phyloP scores from a whole-genome alignment of 116 monocot species.

The Dioscorea cayenensis region DNA sequence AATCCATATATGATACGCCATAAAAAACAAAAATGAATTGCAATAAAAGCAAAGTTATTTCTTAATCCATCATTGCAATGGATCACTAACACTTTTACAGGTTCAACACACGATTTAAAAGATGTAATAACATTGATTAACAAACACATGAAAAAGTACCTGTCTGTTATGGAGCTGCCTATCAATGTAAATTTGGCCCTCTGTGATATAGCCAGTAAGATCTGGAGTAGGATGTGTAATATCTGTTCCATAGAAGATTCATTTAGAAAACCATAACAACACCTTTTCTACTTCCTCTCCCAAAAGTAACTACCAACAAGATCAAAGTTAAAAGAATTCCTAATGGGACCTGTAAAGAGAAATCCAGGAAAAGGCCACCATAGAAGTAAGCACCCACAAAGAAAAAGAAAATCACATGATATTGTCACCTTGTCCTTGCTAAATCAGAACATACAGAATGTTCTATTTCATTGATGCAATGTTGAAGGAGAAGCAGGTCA shows the following conservation, averaged over 20 bases:
- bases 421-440: no score
- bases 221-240: constrained; percentile 99
- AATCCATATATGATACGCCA: background rate
- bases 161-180: constrained; percentile 98
- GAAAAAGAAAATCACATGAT: background rate
- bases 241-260: constrained; percentile 41
- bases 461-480: background rate
- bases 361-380: background rate
- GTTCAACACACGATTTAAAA: no score
- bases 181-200: constrained; percentile 99
- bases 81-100: background rate
- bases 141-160: constrained; percentile 29
- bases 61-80: background rate
- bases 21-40: background rate
- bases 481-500: background rate
- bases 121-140: background rate
- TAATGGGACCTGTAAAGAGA: no score
- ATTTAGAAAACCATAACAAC: background rate
- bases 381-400: background rate
- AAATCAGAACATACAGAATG: background rate
- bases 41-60: no score
- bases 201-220: constrained; percentile 98
- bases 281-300: background rate
- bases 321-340: background rate
- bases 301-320: background rate